These are phyloP conservation scores for Heimioporus sp. DNA, from an alignment of 768 basidiomycete species.

Conservation along the genomic window DNA sequence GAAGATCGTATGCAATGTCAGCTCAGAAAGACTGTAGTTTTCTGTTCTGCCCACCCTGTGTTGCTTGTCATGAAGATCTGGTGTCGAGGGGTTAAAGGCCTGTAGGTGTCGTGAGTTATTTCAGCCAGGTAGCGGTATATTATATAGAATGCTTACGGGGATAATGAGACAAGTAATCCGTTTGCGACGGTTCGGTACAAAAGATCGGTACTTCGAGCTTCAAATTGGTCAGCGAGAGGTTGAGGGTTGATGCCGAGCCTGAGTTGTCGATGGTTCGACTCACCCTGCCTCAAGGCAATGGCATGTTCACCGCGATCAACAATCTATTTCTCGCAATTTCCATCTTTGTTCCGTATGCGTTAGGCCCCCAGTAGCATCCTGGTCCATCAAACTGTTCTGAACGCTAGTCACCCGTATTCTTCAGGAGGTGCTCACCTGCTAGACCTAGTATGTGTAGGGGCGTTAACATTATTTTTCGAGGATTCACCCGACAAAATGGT, in stretches of 20 bases:
- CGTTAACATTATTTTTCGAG: conserved; percentile 9
- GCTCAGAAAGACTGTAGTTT: not conserved
- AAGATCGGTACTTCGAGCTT: not conserved
- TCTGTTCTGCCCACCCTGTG: conserved; percentile 13
- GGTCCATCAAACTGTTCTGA: too few relatives aligned
- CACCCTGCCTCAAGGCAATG: too few relatives aligned
- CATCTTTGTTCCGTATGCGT: too few relatives aligned
- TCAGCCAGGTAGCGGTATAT: too few relatives aligned
- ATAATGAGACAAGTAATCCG: not conserved
- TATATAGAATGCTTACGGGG: not conserved
- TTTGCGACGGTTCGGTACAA: not conserved
- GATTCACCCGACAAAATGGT: conserved; percentile 4
- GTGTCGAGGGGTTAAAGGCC: not conserved
- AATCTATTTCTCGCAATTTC: too few relatives aligned
- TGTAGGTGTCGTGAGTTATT: not conserved
- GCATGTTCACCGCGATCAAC: too few relatives aligned
- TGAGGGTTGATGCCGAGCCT: too few relatives aligned
- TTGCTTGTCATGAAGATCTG: not conserved
- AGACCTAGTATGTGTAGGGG: conserved; percentile 11
- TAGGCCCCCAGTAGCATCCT: too few relatives aligned
- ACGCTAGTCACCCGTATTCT: conserved; percentile 1
- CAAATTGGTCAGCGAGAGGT: too few relatives aligned
- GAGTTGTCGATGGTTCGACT: too few relatives aligned
- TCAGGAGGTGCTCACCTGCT: conserved; percentile 7
- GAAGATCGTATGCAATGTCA: not conserved